Base-by-base conservation (phyloP, 371 early-diverging fungal species). In the Dinochytrium kinnereticum region DNA sequence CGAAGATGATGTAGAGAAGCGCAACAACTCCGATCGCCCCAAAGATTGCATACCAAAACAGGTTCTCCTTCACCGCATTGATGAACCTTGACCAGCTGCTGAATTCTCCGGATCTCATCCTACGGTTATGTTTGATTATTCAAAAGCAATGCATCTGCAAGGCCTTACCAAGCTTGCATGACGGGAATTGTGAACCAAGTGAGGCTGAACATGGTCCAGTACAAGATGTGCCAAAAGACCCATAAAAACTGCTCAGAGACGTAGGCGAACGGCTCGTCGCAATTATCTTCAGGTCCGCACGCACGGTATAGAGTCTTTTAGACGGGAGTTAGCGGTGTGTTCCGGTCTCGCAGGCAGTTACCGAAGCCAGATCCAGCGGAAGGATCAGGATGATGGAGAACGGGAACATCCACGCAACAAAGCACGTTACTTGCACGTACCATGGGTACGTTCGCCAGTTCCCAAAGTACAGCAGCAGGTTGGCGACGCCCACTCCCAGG, bases 301-400 rank as follows among this genome's bases (percentile, higher is more conserved):
- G 26, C 31, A 31, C 64, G 36, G 64, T 64, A 37, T 3, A 59
- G 70, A n/a, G 70, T 51, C 19, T 59, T 7, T 10, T 40, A 33
- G 40, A 17, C 59, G 1, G 30, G 44, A n/a, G 19, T 70, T 36
- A 24, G 30, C 59, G 10, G 10, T 17, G 49, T 15, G 50, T 13
- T 24, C 17, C n/a, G n/a, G n/a, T n/a, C n/a, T n/a, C n/a, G n/a
- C n/a, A n/a, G n/a, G n/a, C n/a, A 69, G 7, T 82, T 89, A 94
- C 95, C 72, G 96, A 96, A 28, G 94, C 88, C 57, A 96, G 85
- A 80, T 96, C 98, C 30, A 97, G 84, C 7, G 97, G 96, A 34
- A 97, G 83, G 26, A 97, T 87, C 64, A 95, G 84, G 19, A 96
- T 88, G 72, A 96, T 93, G 78, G 94, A 90, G 80, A 96, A 93